Evolutionary conservation across 2,329 filamentous ascomycete genomes (phyloP), one percentile per base, ranked within the genome.

Genomic region (Macrophomina phaseolina): DNA sequence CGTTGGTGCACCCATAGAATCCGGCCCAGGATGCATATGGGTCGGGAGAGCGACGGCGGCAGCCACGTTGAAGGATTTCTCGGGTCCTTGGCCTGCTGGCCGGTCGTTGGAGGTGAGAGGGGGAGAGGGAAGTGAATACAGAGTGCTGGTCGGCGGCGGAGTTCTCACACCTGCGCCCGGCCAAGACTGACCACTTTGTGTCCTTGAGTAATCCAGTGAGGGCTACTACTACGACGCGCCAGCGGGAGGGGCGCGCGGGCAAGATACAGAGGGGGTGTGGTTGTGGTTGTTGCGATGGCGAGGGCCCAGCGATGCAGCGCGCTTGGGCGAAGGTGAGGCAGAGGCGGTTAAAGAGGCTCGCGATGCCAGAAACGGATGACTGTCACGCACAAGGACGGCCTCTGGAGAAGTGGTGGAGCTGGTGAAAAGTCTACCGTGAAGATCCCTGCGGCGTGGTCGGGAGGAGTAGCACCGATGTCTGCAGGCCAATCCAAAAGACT

Each of bases 11-110:
- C 84, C 84, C 81, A 89, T 85, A 77, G 82, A 81, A 78, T 89
- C 86, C 75, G 87, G 79, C 75, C 84, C 83, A 76, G 86, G 81
- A 80, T 87, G 85, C 87, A 89, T 90, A 77, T 84, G 86, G 76
- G 84, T 81, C 76, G 85, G 83, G 73, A 84, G 85, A 73, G 86
- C 82, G 75, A 87, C 85, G 73, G 86, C 84, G 76, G 87, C 83
- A 82, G 87, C 87, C 87, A 89, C 85, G 81, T 82, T 87, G 82
- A 78, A 83, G 79, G 81, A 80, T 83, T 78, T 76, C 78, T 77
- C 64, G 75, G 73, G 74, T 73, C 70, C 74, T 74, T 76, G 79
- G 75, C 75, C 75, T 72, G 73, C 73, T 74, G 80, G 79, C 73
- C 80, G 78, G 73, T 80, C 79, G 69, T 60, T 64, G 58, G 42